Evolutionary conservation across 371 early-diverging fungal species (phyloP).

Genomic region (Smittium mucronatum): DNA sequence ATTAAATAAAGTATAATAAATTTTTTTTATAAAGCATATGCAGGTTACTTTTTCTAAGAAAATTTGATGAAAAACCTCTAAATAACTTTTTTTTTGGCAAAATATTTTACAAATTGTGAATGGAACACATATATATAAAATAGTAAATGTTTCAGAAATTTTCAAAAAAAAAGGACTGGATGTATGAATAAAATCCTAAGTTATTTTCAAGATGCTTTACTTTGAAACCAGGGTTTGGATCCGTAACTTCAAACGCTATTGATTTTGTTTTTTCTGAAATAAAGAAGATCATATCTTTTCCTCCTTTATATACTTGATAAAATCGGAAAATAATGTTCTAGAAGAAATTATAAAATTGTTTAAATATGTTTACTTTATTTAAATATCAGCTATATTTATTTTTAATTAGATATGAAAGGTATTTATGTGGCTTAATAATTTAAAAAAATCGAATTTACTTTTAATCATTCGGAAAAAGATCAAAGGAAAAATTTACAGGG

Average conservation of each 20-base stretch:
- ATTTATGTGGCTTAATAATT: too few species aligned
- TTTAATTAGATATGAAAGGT: too few species aligned
- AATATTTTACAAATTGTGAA: background rate
- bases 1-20: background rate
- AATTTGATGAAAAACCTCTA: background rate
- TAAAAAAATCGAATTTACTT: too few species aligned
- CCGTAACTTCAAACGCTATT: background rate
- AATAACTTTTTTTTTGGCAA: background rate
- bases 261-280: background rate
- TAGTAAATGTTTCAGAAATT: background rate
- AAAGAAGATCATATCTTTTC: background rate
- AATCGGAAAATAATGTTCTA: background rate
- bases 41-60: background rate
- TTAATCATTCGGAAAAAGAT: too few species aligned
- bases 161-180: background rate
- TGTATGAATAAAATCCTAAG: background rate
- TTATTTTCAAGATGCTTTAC: background rate
- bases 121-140: background rate
- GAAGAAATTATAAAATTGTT: too few species aligned
- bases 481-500: too few species aligned
- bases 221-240: background rate
- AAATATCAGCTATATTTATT: too few species aligned
- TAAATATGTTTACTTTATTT: too few species aligned
- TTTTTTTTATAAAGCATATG: background rate
- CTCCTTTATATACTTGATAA: background rate